Evolutionary conservation across 495 filamentous ascomycete genomes (phyloP).

Genomic region (Tuber indicum): DNA sequence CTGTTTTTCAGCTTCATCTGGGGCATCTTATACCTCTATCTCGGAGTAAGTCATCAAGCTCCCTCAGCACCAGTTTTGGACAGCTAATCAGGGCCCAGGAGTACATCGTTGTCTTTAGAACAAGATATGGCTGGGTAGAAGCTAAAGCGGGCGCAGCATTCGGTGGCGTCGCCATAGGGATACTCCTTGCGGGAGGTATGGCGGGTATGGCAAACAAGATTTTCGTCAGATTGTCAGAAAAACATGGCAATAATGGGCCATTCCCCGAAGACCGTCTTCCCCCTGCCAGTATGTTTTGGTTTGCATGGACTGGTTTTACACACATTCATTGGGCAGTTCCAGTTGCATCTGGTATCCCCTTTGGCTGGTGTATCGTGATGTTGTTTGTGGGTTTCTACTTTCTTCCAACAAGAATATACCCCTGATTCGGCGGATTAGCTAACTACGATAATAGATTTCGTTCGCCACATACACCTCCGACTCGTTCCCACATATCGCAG

Average conservation of each 20-base stretch:
- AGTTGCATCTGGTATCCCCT: constrained; percentile 55
- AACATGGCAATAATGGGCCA: constrained; percentile 6
- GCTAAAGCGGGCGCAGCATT: constrained; percentile 56
- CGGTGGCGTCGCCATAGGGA: constrained; percentile 54
- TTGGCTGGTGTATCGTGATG: constrained; percentile 28
- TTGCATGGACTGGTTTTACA: constrained; percentile 54
- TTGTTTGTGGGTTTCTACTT: constrained; percentile 22
- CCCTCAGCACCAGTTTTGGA: constrained; percentile 8
- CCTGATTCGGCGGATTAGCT: neutral
- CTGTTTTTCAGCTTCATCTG: constrained; percentile 81
- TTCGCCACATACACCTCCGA: neutral
- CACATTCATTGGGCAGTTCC: constrained; percentile 51
- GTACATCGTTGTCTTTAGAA: constrained; percentile 58
- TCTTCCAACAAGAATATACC: constrained; percentile 10
- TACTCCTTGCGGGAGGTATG: constrained; percentile 49
- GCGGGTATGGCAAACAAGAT: constrained; percentile 38
- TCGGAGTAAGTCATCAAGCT: neutral
- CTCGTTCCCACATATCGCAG: constrained; percentile 46
- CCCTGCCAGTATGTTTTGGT: constrained; percentile 54
- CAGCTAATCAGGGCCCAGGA: constrained; percentile 42
- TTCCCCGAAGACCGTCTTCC: constrained; percentile 42
- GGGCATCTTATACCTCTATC: constrained; percentile 63
- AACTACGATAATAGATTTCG: neutral
- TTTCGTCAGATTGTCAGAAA: constrained; percentile 37
- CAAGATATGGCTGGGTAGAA: constrained; percentile 51